Base-by-base conservation (phyloP, 2,329 filamentous ascomycete genomes). In the Penicillium olsonii region DNA sequence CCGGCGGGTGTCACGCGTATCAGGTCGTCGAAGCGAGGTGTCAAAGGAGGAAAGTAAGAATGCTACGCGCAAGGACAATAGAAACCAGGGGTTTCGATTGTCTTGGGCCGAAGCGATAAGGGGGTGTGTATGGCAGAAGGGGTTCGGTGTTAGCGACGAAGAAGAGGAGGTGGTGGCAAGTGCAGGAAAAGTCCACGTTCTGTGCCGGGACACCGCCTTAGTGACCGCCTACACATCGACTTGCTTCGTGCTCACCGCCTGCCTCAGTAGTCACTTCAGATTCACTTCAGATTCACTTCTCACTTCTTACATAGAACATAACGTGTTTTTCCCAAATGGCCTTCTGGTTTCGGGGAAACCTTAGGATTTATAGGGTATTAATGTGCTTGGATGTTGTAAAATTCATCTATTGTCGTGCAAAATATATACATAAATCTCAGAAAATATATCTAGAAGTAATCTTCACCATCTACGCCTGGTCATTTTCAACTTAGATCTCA, bases 171-270 rank as follows among this genome's bases (percentile, higher is more conserved):
- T 43, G 52, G 44, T 31, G 52, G 43, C 37, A 41, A 42, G 41
- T 51, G 39, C 12, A 44, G 45, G 47, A 57, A 59, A 59, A 57
- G 53, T 54, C 58, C 56, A 55, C 52, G 45, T 46, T 45, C 20
- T 27, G 18, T 10, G 2, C 6, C 4, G 18, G 9, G 42, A 18
- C 31, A 57, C 57, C 56, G 57, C 57, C 48, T 35, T 39, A n/a
- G 7, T 15, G 45, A 18, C n/a, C 15, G 33, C 17, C 33, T 31
- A 6, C 12, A 4, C 11, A 7, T 6, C 29, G 12, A 14, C 12
- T 4, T n/a, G 12, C 12, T n/a, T 3, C 27, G 29, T n/a, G 2
- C 7, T n/a, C 29, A 31, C 29, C 29, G 29, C 29, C 29, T n/a
- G 5, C n/a, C n/a, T n/a, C n/a, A n/a, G n/a, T n/a, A n/a, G n/a